Conservation (phyloP, 2,329 filamentous ascomycete species). For the Cercospora sojina region DNA sequence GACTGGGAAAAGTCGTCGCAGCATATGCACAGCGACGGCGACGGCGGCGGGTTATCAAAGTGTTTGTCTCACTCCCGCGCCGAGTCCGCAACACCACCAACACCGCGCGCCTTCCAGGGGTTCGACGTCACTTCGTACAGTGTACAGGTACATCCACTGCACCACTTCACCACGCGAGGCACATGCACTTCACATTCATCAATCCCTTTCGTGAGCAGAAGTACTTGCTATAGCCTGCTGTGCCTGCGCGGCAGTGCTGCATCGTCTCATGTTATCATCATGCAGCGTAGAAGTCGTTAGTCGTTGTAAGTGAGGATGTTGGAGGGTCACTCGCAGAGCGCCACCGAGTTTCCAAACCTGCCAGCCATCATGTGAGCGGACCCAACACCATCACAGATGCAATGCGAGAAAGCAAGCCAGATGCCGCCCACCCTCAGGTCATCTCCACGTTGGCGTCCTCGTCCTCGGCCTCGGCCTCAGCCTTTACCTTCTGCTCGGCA, state of each 20-base stretch:
- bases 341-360: neutral
- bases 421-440: neutral
- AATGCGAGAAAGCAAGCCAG: neutral
- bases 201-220: neutral
- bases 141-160: neutral
- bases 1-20: neutral
- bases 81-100: neutral
- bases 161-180: neutral
- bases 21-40: neutral
- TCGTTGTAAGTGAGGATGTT: neutral
- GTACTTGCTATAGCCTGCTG: neutral
- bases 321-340: neutral
- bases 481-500: slow-evolving; percentile 6
- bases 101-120: neutral
- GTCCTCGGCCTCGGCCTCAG: neutral
- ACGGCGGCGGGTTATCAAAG: neutral
- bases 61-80: slow-evolving; percentile 3
- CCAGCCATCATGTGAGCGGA: neutral
- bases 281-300: neutral
- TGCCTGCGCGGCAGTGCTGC: neutral
- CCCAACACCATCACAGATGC: neutral
- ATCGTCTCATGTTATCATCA: neutral
- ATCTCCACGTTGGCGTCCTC: neutral
- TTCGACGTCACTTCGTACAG: neutral
- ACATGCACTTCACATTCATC: neutral